Conservation (phyloP, 2,329 filamentous ascomycete genomes). For the Exophiala mesophila region DNA sequence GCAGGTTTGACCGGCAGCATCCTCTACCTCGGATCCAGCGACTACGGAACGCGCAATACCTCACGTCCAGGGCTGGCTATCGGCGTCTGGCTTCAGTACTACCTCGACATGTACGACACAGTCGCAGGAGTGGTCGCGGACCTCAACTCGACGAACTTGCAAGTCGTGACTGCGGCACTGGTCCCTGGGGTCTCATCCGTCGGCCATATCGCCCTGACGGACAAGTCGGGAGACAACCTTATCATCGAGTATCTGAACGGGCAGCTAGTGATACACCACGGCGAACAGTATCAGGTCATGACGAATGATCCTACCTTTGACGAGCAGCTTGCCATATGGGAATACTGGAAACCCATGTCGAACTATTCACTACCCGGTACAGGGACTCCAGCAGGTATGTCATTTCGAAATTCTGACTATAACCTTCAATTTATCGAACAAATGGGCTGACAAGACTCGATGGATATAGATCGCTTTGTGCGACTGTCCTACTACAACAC, state of each 20-base stretch:
- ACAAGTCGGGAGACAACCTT: conserved; percentile 5
- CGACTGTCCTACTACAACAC: conserved; percentile 5
- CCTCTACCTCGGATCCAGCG: conserved; percentile 5
- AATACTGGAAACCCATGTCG: conserved; percentile 4
- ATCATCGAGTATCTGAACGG: conserved; percentile 9
- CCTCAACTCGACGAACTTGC: background rate
- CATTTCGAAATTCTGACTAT: no score
- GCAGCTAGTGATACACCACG: conserved; percentile 1
- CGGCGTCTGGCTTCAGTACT: conserved; percentile 5
- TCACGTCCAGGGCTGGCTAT: conserved; percentile 2
- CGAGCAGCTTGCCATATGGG: conserved; percentile 5
- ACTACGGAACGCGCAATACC: conserved; percentile 5
- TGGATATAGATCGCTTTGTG: conserved; percentile 3
- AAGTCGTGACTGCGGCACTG: conserved; percentile 1
- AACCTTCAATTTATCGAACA: no score
- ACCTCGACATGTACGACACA: conserved; percentile 3
- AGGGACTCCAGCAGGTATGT: conserved; percentile 4
- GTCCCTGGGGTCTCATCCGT: conserved; percentile 4
- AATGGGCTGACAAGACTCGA: no score
- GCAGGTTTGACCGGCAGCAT: conserved; percentile 4
- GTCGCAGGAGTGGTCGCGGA: conserved; percentile 1
- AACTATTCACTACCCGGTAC: conserved; percentile 7
- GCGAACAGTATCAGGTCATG: conserved; percentile 8
- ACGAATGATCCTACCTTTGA: conserved; percentile 9
- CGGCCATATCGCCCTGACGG: conserved; percentile 4